phyloP scores from a whole-genome alignment of 1,284 basidiomycete species.

The Athelia sp. region DNA sequence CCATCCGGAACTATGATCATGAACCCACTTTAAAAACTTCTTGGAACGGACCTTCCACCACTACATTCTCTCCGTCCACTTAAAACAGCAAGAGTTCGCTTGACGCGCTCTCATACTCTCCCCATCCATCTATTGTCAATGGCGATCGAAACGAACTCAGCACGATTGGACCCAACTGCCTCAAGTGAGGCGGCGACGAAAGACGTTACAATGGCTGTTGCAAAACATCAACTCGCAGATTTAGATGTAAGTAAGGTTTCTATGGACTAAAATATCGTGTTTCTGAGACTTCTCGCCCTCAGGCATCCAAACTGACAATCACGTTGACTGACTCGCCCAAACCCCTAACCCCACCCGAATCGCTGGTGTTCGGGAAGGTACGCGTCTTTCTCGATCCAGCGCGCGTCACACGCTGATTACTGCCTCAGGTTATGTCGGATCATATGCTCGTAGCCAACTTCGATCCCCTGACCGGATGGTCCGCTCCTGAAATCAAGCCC shows the following conservation, averaged over 20 bases:
- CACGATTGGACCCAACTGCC: no score
- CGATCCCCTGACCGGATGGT: constrained; percentile 70
- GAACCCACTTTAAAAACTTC: no score
- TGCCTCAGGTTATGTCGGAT: constrained; percentile 51
- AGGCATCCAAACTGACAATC: constrained; percentile 42
- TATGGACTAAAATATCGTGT: background rate
- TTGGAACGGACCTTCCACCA: no score
- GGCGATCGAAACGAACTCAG: no score
- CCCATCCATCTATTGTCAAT: no score
- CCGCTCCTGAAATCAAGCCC: constrained; percentile 75
- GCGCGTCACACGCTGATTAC: no score
- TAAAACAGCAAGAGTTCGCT: no score
- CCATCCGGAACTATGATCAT: no score
- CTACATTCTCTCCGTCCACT: no score
- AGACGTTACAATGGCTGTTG: background rate
- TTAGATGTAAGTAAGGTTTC: constrained; percentile 7
- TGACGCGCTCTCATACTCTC: no score
- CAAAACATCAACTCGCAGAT: constrained; percentile 2
- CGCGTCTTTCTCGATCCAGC: constrained; percentile 4
- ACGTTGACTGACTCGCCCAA: constrained; percentile 31
- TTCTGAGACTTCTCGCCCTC: background rate
- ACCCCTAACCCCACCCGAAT: constrained; percentile 31
- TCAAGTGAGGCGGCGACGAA: background rate
- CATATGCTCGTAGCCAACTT: constrained; percentile 77
- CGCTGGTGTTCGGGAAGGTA: constrained; percentile 40